Evolutionary conservation across 306 rosid genomes (phyloP).

Genomic region (Vachellia pachyceras): DNA sequence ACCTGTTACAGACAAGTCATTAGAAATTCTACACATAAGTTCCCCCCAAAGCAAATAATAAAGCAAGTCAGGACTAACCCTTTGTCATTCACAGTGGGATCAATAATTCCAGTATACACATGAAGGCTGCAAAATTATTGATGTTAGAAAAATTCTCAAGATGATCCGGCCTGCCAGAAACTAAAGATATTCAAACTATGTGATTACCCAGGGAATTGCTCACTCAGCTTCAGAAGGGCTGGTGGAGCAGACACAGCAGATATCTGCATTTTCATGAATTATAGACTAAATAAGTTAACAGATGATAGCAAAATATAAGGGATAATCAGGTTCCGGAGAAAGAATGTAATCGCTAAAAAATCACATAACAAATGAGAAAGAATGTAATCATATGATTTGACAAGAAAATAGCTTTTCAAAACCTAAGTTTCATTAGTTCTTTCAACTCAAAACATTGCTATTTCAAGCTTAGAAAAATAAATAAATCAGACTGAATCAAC

Average conservation of each 20-base stretch:
- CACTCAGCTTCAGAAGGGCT: slow-evolving; percentile 90
- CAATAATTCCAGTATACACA: slow-evolving; percentile 87
- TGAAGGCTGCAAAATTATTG: slow-evolving; percentile 63
- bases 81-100: slow-evolving; percentile 79
- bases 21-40: background rate
- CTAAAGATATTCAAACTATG: slow-evolving; percentile 25
- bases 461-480: too few species aligned
- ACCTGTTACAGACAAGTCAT: slow-evolving; percentile 51
- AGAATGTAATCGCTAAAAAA: too few species aligned
- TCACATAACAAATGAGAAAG: too few species aligned
- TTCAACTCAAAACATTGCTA: too few species aligned
- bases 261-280: slow-evolving; percentile 59
- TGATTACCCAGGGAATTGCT: slow-evolving; percentile 88
- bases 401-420: too few species aligned
- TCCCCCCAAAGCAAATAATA: background rate
- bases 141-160: slow-evolving; percentile 12
- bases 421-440: too few species aligned
- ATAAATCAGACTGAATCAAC: too few species aligned
- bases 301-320: slow-evolving; percentile 20
- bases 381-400: too few species aligned
- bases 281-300: background rate
- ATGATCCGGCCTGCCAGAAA: slow-evolving; percentile 5
- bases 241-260: slow-evolving; percentile 95
- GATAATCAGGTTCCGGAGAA: too few species aligned
- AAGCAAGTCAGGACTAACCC: slow-evolving; percentile 58